Percentiles rank a stretch among this genome's conserved stretches.
Conservation (phyloP, 768 basidiomycete genomes). For the Serendipita sp. region DNA sequence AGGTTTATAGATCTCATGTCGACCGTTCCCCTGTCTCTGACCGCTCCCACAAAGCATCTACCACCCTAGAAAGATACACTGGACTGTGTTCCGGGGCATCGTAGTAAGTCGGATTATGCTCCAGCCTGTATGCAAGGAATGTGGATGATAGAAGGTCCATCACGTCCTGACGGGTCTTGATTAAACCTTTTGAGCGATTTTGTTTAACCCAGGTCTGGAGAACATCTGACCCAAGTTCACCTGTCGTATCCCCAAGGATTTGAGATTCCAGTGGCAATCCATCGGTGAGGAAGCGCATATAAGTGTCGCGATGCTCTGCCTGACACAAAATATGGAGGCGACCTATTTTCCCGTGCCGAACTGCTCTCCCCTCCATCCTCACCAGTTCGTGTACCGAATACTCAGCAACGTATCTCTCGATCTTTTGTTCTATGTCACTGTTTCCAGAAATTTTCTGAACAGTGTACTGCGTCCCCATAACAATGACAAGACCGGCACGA, state of each 20-base stretch:
- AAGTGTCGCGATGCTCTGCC: constrained; percentile 63
- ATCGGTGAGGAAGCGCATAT: constrained; percentile 68
- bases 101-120: constrained; percentile 76
- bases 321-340: constrained; percentile 82
- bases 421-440: constrained; percentile 17
- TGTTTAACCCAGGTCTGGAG: constrained; percentile 33
- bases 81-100: constrained; percentile 28
- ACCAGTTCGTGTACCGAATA: constrained; percentile 70
- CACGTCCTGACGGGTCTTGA: constrained; percentile 43
- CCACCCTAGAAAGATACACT: constrained; percentile 51
- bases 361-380: constrained; percentile 81
- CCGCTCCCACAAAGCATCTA: constrained; percentile 30
- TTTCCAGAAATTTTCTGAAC: constrained; percentile 14
- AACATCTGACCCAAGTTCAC: constrained; percentile 17
- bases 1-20: not conserved
- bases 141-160: constrained; percentile 70
- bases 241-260: constrained; percentile 28
- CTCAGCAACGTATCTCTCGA: constrained; percentile 54
- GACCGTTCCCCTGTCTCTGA: not conserved
- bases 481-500: constrained; percentile 61
- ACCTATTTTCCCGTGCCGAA: constrained; percentile 40
- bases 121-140: constrained; percentile 53
- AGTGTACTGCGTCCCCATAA: constrained; percentile 85
- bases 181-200: constrained; percentile 23
- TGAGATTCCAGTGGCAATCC: constrained; percentile 82